Percentiles rank a stretch among this genome's conserved stretches.
phyloP scores from a whole-genome alignment of 495 filamentous ascomycete species.

The Platismatia glauca region DNA sequence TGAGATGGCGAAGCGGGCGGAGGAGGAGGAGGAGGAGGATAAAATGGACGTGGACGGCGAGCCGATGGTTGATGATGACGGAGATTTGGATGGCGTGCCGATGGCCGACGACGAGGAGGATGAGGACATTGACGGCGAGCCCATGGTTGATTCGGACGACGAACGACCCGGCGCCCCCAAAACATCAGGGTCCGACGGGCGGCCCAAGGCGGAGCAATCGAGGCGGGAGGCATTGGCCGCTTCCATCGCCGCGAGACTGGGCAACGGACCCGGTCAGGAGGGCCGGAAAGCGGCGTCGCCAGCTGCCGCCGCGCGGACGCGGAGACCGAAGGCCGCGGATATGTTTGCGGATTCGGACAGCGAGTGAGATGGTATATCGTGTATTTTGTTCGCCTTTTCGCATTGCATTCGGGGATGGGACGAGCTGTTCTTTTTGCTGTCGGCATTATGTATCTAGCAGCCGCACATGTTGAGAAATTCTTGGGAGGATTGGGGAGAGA shows the following conservation, averaged over 20 bases:
- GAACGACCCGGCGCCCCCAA: conserved; percentile 28
- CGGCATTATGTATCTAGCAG: no score
- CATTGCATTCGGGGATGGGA: not conserved
- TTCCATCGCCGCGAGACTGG: conserved; percentile 23
- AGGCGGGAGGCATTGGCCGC: conserved; percentile 20
- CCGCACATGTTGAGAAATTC: no score
- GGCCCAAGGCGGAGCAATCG: conserved; percentile 14
- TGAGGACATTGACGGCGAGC: conserved; percentile 43
- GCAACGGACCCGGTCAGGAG: conserved; percentile 24
- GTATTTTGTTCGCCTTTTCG: not conserved
- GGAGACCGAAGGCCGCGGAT: conserved; percentile 77
- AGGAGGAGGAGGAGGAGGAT: conserved; percentile 12
- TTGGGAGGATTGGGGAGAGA: no score
- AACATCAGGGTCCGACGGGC: conserved; percentile 5
- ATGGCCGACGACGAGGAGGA: conserved; percentile 52
- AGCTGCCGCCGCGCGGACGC: conserved; percentile 30
- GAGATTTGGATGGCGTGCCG: conserved; percentile 43
- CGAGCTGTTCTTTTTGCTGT: no score
- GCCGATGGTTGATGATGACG: conserved; percentile 25
- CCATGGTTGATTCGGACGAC: conserved; percentile 41
- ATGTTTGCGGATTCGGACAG: conserved; percentile 76
- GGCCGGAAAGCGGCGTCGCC: conserved; percentile 22
- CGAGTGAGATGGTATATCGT: conserved; percentile 27
- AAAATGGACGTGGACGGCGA: conserved; percentile 29
- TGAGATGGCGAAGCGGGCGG: conserved; percentile 21